Evolutionary conservation across 1,139 yeast genomes (phyloP).

Genomic region (Magnusiomyces suaveolens): DNA sequence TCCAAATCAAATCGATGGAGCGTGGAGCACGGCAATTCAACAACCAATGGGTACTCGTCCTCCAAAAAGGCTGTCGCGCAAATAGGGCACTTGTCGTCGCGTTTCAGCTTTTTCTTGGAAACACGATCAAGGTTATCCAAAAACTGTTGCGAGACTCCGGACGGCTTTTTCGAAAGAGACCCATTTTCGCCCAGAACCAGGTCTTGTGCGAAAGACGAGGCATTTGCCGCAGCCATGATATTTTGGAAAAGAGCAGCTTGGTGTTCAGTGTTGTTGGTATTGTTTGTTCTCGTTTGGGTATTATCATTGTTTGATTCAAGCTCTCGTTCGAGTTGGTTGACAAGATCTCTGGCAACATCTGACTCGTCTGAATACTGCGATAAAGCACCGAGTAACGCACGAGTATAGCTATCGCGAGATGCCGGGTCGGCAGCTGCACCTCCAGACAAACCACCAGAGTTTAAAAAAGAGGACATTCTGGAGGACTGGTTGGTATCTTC

Average conservation of each 20-base stretch:
- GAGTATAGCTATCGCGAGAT: background rate
- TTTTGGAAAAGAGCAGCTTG: background rate
- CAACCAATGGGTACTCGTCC: slow-evolving; percentile 73
- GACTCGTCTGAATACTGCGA: background rate
- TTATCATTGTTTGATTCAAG: background rate
- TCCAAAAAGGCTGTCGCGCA: slow-evolving; percentile 66
- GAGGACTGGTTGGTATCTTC: background rate
- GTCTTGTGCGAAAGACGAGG: slow-evolving; percentile 1
- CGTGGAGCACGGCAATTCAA: slow-evolving; percentile 61
- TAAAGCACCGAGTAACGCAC: background rate
- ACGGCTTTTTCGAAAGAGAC: slow-evolving; percentile 12
- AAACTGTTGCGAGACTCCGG: slow-evolving; percentile 61
- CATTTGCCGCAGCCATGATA: background rate
- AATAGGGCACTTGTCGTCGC: slow-evolving; percentile 67
- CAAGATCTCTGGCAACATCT: slow-evolving; percentile 1
- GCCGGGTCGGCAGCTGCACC: no score
- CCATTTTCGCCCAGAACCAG: background rate
- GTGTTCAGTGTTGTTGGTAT: background rate
- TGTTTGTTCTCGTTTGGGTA: background rate
- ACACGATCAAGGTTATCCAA: slow-evolving; percentile 72
- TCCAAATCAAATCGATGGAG: slow-evolving; percentile 78
- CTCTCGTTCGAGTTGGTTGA: background rate
- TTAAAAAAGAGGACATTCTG: background rate
- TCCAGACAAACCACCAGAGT: no score
- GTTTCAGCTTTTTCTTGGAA: slow-evolving; percentile 40